Evolutionary conservation across 192 early-diverging fungal genomes (phyloP).

Genomic region (Thoreauomyces humboldtii): DNA sequence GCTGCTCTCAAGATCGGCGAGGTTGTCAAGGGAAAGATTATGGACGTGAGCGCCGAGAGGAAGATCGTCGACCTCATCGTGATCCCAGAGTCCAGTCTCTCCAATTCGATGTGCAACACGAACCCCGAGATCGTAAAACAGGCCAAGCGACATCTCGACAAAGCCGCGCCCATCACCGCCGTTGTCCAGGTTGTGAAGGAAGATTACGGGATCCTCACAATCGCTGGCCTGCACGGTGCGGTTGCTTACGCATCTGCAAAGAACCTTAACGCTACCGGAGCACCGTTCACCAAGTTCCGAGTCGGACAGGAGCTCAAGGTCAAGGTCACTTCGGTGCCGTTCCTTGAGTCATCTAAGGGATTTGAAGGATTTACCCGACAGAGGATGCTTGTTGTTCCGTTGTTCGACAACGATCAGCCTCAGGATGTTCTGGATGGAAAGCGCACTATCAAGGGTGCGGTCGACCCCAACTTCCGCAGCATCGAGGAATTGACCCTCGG

Average conservation of each 20-base stretch:
- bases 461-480: conserved; percentile 21
- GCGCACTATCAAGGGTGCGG: conserved; percentile 20
- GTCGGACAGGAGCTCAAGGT: conserved; percentile 35
- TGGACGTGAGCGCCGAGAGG: conserved; percentile 70
- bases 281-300: conserved; percentile 16
- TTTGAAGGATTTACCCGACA: conserved; percentile 15
- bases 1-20: conserved; percentile 37
- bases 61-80: conserved; percentile 58
- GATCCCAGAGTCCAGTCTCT: conserved; percentile 25
- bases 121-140: neutral
- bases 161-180: conserved; percentile 43
- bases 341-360: neutral
- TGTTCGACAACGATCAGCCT: neutral
- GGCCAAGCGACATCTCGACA: conserved; percentile 20
- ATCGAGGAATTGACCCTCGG: conserved; percentile 37
- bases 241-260: conserved; percentile 32
- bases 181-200: conserved; percentile 76
- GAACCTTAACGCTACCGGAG: conserved; percentile 17
- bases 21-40: conserved; percentile 53
- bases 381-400: conserved; percentile 14
- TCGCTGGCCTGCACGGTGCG: conserved; percentile 45
- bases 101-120: conserved; percentile 13
- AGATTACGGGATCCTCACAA: conserved; percentile 68
- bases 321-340: conserved; percentile 5
- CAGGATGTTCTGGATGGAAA: conserved; percentile 4